A percentile compares a stretch with the other conserved stretches of the same genome.
These are phyloP conservation scores for Bipolaris sorokiniana DNA, from an alignment of 2,329 filamentous ascomycete genomes.

Conservation along the genomic window DNA sequence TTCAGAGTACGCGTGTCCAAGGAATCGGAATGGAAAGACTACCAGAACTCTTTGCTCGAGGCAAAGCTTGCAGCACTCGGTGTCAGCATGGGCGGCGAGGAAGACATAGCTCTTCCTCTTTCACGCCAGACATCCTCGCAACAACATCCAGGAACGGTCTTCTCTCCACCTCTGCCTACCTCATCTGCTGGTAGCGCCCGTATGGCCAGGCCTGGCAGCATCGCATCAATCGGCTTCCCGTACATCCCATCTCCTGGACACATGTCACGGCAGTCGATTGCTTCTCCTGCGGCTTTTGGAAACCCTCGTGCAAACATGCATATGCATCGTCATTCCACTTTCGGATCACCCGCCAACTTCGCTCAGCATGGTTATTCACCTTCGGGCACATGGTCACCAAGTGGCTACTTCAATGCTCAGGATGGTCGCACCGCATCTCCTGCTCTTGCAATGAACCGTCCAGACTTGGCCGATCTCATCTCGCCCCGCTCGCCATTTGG, in stretches of 20 bases:
- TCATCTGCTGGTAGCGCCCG: slow-evolving; percentile 78
- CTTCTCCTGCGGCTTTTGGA: slow-evolving; percentile 74
- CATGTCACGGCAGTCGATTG: slow-evolving; percentile 67
- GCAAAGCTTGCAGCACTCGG: slow-evolving; percentile 91
- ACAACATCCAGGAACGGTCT: slow-evolving; percentile 76
- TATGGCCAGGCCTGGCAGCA: slow-evolving; percentile 60
- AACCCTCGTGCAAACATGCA: slow-evolving; percentile 58
- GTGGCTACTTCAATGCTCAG: slow-evolving; percentile 46
- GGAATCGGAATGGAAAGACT: slow-evolving; percentile 75
- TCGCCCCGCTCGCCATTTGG: slow-evolving; percentile 68
- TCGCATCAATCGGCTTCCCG: slow-evolving; percentile 64
- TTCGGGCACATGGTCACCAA: slow-evolving; percentile 51
- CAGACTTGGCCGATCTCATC: slow-evolving; percentile 46
- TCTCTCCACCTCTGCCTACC: slow-evolving; percentile 82
- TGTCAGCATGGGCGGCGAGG: slow-evolving; percentile 79
- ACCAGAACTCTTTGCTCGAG: slow-evolving; percentile 83
- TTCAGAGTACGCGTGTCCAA: slow-evolving; percentile 73
- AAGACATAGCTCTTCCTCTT: slow-evolving; percentile 63
- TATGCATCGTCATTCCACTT: slow-evolving; percentile 75
- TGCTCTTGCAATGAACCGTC: slow-evolving; percentile 43
- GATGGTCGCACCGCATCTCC: slow-evolving; percentile 54
- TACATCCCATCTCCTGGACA: slow-evolving; percentile 61
- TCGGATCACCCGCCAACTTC: slow-evolving; percentile 71
- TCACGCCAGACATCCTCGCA: slow-evolving; percentile 75
- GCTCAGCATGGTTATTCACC: slow-evolving; percentile 66